Evolutionary conservation across 2,329 filamentous ascomycete genomes (phyloP), one percentile per base, ranked within the genome.

Genomic region (Alternaria sp.): DNA sequence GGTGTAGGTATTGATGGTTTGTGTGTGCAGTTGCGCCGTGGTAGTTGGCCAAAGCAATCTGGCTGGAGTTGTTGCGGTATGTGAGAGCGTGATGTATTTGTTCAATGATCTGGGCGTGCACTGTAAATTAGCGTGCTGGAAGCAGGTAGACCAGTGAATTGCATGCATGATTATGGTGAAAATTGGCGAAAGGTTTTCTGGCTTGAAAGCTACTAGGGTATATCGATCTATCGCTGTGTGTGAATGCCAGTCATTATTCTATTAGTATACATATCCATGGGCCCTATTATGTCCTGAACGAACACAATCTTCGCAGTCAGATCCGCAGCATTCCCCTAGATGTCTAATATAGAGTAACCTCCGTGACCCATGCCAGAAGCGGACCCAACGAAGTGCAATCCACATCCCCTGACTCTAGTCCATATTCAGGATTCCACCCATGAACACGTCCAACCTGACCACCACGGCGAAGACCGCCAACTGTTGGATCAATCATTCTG

Each of bases 351-450:
- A 21, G 3, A 45, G 43, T 21, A 2, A 45, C 10, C 43, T 45
- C 19, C 15, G 19, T 15, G 12, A 9, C 36, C 36, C 36, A 40
- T 13, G 43, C 43, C 8, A 60, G 12, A 6, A 60, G 8, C 10
- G 50, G 30, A 10, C 28, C 21, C 51, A 60, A 28, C 13, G 50
- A 43, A 23, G 30, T 56, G 0, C 51, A 56, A 17, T 60, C 44
- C 10, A 19, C 43, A 8, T 55, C 30, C 5, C 10, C 15, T 8
- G 46, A 51, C 3, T 13, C 3, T 11, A 3, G 12, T 3, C 28
- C 30, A 5, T 6, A 3, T 2, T 8, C 10, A 3, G 25, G 12
- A 5, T 3, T 49, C 7, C 30, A 60, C 17, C 49, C 55, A 11
- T 46, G 55, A 7, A 15, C 57, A 17, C n/a, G 50, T 3, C 21